phyloP scores from a whole-genome alignment of 164 flowering plant species.

The Aristolochia fimbriata region DNA sequence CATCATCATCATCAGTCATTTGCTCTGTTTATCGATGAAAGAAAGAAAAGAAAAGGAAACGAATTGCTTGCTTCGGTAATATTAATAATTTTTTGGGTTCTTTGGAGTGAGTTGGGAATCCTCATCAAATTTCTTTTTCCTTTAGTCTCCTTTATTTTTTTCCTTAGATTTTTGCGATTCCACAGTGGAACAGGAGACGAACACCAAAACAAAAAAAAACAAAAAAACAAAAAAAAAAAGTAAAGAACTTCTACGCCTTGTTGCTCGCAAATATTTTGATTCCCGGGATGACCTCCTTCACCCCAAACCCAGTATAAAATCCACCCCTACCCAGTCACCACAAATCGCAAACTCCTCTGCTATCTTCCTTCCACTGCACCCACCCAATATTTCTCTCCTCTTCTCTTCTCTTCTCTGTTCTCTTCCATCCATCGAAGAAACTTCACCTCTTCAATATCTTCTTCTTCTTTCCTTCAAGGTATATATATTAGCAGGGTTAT shows the following conservation, averaged over 20 bases:
- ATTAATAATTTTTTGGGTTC: too few species aligned
- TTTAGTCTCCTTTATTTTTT: slow-evolving; percentile 24
- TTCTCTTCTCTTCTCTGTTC: slow-evolving; percentile 4
- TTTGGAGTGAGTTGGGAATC: slow-evolving; percentile 6
- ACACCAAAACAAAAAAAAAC: slow-evolving; percentile 33
- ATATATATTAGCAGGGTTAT: too few species aligned
- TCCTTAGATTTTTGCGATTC: slow-evolving; percentile 21
- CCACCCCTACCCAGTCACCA: slow-evolving; percentile 13
- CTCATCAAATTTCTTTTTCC: slow-evolving; percentile 21
- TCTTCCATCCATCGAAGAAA: slow-evolving; percentile 1
- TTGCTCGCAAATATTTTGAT: slow-evolving; percentile 21
- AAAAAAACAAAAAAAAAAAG: slow-evolving; percentile 14
- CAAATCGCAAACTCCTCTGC: slow-evolving; percentile 9
- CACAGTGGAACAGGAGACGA: too few species aligned
- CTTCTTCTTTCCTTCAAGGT: slow-evolving; percentile 1
- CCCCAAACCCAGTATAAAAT: slow-evolving; percentile 28
- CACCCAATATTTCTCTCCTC: slow-evolving; percentile 1
- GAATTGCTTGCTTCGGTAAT: too few species aligned
- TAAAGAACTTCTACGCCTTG: slow-evolving; percentile 21
- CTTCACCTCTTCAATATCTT: slow-evolving; percentile 9
- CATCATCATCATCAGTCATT: too few species aligned
- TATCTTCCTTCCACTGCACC: too few species aligned
- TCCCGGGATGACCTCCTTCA: slow-evolving; percentile 16
- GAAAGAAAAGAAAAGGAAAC: too few species aligned
- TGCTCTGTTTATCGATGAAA: too few species aligned